phyloP scores from a whole-genome alignment of 805 yeast species.

The Monosporozyma servazzii region DNA sequence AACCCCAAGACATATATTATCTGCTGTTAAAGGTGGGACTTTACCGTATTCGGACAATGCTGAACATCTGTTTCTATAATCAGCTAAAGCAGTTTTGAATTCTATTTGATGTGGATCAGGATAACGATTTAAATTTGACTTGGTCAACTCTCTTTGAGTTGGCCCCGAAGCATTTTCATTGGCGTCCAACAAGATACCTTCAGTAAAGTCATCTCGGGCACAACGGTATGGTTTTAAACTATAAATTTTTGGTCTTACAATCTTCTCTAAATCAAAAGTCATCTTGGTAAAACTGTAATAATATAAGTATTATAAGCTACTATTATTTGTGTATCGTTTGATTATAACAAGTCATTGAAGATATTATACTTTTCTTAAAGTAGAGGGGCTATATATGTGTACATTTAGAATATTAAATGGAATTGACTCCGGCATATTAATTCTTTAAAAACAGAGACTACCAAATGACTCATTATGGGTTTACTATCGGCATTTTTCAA shows the following conservation, averaged over 20 bases:
- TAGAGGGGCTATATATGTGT: too few relatives aligned
- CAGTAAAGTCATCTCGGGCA: conserved; percentile 91
- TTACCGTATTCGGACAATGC: conserved; percentile 11
- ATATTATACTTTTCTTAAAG: too few relatives aligned
- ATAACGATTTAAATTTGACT: conserved; percentile 75
- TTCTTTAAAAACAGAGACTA: too few relatives aligned
- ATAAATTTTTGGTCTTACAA: conserved; percentile 80
- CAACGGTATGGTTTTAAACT: conserved; percentile 86
- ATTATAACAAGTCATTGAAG: too few relatives aligned
- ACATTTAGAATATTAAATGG: too few relatives aligned
- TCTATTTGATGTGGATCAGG: conserved; percentile 93
- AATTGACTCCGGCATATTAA: too few relatives aligned
- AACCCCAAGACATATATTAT: conserved; percentile 83
- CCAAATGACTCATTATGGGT: too few relatives aligned
- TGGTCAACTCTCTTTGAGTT: conserved; percentile 39
- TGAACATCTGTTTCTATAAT: conserved; percentile 49
- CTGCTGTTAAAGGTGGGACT: conserved; percentile 37
- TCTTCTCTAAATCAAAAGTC: conserved; percentile 25
- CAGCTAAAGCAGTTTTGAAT: conserved; percentile 61
- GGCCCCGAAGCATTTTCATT: conserved; percentile 95
- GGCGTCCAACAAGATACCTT: conserved; percentile 85
- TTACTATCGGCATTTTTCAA: background rate
- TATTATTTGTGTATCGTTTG: too few relatives aligned
- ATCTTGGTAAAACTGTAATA: conserved; percentile 19
- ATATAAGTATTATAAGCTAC: background rate